Evolutionary conservation across 2,329 filamentous ascomycete species (phyloP).

Genomic region (Aureobasidium sp.): DNA sequence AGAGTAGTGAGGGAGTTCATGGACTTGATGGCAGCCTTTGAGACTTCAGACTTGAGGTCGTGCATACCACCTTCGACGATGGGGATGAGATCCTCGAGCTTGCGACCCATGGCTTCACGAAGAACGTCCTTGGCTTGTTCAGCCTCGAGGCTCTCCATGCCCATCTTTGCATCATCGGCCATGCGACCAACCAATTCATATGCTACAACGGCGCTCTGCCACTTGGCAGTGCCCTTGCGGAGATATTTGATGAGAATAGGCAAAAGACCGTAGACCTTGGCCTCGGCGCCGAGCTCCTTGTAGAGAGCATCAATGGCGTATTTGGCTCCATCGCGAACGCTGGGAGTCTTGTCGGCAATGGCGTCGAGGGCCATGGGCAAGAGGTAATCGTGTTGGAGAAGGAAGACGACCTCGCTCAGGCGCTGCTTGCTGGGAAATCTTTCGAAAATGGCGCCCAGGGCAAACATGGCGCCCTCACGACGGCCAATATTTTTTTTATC

Average conservation of each 20-base stretch:
- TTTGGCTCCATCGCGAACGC: conserved; percentile 85
- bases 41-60: conserved; percentile 81
- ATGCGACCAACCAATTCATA: conserved; percentile 81
- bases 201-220: conserved; percentile 90
- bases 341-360: conserved; percentile 79
- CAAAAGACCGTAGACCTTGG: conserved; percentile 73
- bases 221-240: conserved; percentile 79
- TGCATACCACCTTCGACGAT: conserved; percentile 92
- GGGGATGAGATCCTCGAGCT: conserved; percentile 80
- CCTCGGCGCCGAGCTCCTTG: conserved; percentile 68
- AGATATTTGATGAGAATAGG: conserved; percentile 71
- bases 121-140: conserved; percentile 83
- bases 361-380: conserved; percentile 71
- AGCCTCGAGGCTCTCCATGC: conserved; percentile 75
- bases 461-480: conserved; percentile 89
- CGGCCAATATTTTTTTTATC: conserved; percentile 89
- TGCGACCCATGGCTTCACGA: conserved; percentile 81
- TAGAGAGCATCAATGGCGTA: conserved; percentile 92
- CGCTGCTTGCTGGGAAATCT: conserved; percentile 71
- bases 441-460: conserved; percentile 89
- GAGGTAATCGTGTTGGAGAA: conserved; percentile 72
- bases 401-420: conserved; percentile 70
- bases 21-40: conserved; percentile 81
- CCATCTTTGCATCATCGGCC: conserved; percentile 88
- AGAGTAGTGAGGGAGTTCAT: conserved; percentile 88